A percentile compares a stretch with the other conserved stretches of the same genome.
Conservation (phyloP, 371 early-diverging fungal genomes). For the Sporodiniella umbellata region DNA sequence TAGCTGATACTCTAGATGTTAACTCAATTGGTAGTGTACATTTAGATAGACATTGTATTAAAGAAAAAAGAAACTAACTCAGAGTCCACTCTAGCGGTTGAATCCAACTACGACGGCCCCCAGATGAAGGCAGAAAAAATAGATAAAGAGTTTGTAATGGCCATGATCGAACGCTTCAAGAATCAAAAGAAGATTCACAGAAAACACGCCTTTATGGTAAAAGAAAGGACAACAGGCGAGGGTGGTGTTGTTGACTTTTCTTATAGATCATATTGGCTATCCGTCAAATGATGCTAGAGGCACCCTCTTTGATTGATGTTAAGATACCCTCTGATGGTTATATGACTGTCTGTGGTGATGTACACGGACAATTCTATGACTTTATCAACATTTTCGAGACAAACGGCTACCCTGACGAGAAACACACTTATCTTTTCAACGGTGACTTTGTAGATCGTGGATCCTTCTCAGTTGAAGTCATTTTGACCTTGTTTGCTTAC, state of each 20-base stretch:
- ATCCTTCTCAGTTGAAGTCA: constrained; percentile 93
- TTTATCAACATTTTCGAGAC: constrained; percentile 90
- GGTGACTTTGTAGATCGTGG: constrained; percentile 99
- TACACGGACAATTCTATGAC: constrained; percentile 99
- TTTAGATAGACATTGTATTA: not conserved
- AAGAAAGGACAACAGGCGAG: not conserved
- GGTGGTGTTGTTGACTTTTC: not conserved
- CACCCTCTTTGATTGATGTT: constrained; percentile 84
- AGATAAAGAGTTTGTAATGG: constrained; percentile 74
- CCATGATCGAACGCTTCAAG: constrained; percentile 76
- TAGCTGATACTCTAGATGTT: constrained; percentile 48
- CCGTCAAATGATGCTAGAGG: constrained; percentile 66
- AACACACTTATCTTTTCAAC: constrained; percentile 90
- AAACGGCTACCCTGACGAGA: constrained; percentile 85
- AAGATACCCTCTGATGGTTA: constrained; percentile 68
- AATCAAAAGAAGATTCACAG: constrained; percentile 88
- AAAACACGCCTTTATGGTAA: constrained; percentile 80
- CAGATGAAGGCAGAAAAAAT: constrained; percentile 60
- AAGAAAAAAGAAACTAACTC: not conserved
- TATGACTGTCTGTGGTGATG: constrained; percentile 97
- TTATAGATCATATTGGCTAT: constrained; percentile 72
- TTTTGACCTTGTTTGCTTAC: constrained; percentile 90
- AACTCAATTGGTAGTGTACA: constrained; percentile 52
- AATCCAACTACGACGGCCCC: constrained; percentile 67
- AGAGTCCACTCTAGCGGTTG: constrained; percentile 56